Base-by-base conservation (phyloP, 2,329 filamentous ascomycete species). In the Alternaria dauci region DNA sequence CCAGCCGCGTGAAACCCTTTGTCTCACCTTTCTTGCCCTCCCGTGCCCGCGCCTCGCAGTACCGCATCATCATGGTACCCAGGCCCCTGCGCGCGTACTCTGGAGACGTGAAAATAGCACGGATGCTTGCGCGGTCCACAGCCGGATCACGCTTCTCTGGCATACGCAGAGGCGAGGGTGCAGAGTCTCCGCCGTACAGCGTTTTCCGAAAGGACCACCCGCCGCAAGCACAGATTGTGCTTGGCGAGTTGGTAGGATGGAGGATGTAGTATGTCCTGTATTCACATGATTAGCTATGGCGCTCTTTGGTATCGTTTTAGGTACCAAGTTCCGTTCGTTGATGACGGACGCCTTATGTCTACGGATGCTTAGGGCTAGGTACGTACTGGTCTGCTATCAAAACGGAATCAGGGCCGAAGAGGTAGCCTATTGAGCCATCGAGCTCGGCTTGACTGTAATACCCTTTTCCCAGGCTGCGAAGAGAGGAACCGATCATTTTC, bases 61-160 rank as follows among this genome's bases (percentile, higher is more conserved):
- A 71, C 65, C 76, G 64, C 76, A 78, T 77, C 73, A 78, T 71
- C 76, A 77, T 78, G 2, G 75, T 78, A 1, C 76, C 76, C 7
- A 78, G 65, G 0, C 74, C 74, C 5, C 62, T 65, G 2, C 74
- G 66, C 38, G 72, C 71, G 52, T 61, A 76, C 7, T 58, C 61
- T 1, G 76, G 76, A 61, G 70, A 58, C 48, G 76, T 78, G 62
- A 78, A 78, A 28, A 78, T 78, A 2, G 76, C 76, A 5, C 76
- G 64, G 48, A 78, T 77, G 28, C 71, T 74, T 14, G 76, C 76
- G 4, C 74, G 67, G 36, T 77, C 75, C 4, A 34, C 58, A 3
- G 34, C 14, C 1, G 75, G 72, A 51, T 77, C 63, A 38, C 76
- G 71, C 52, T 68, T 67, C 11, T 70, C 72, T 1, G 76, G 76